Evolutionary conservation across 2,329 filamentous ascomycete genomes (phyloP).

Genomic region (Eurotiales sp.): DNA sequence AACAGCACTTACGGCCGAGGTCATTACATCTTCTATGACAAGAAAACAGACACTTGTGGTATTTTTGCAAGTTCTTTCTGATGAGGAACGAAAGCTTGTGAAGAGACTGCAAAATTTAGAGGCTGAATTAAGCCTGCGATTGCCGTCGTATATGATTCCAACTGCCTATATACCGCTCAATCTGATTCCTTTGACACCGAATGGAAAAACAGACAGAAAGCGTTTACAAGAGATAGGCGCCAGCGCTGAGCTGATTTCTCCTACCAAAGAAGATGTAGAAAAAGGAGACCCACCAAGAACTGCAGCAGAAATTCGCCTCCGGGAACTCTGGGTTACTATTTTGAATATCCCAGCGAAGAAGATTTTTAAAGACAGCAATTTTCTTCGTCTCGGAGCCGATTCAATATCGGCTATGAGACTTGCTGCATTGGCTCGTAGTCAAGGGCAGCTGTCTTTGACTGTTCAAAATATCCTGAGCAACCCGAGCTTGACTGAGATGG

Average conservation of each 20-base stretch:
- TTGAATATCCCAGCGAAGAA: background rate
- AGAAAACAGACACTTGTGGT: background rate
- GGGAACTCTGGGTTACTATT: background rate
- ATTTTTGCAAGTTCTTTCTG: background rate
- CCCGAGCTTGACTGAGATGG: constrained; percentile 3
- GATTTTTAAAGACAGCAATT: background rate
- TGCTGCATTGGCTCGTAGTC: background rate
- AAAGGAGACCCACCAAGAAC: background rate
- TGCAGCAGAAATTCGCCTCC: background rate
- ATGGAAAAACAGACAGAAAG: constrained; percentile 8
- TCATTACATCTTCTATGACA: background rate
- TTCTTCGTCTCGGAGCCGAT: constrained; percentile 4
- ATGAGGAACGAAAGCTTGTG: background rate
- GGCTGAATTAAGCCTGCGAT: background rate
- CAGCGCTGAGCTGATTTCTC: background rate
- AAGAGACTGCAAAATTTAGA: background rate
- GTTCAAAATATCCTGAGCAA: background rate
- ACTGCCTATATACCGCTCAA: constrained; percentile 13
- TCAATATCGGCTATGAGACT: constrained; percentile 7
- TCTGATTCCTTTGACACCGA: background rate
- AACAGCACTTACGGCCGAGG: background rate
- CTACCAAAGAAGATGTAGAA: constrained; percentile 3
- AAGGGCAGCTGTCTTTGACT: background rate
- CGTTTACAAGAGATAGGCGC: background rate
- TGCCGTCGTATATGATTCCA: constrained; percentile 24